Percentiles rank a stretch among this genome's conserved stretches.
Evolutionary conservation across 805 yeast species (phyloP).

Genomic region (Kodamaea restingae): DNA sequence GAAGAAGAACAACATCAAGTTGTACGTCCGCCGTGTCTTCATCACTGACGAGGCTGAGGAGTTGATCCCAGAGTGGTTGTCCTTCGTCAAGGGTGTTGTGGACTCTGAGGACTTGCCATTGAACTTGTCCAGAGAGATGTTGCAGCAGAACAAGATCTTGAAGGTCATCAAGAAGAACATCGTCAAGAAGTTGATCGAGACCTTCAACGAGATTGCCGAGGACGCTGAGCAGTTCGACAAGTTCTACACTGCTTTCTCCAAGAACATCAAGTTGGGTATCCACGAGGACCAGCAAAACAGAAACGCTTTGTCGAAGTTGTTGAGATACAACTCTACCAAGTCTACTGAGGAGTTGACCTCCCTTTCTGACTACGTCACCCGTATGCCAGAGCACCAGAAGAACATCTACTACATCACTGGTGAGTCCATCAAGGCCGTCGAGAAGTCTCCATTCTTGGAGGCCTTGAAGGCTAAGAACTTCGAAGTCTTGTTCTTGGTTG

Average conservation of each 20-base stretch:
- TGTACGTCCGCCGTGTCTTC: constrained; percentile 98
- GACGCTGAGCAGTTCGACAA: constrained; percentile 97
- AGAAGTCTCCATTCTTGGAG: constrained; percentile 98
- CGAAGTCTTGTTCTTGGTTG: constrained; percentile 96
- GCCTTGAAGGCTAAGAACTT: constrained; percentile 97
- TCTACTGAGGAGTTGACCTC: constrained; percentile 92
- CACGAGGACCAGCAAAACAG: constrained; percentile 99
- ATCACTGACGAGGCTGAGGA: constrained; percentile 99
- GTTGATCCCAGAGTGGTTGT: constrained; percentile 97
- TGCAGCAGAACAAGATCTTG: constrained; percentile 99
- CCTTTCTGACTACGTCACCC: constrained; percentile 92
- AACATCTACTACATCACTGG: constrained; percentile 99
- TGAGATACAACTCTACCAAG: constrained; percentile 96
- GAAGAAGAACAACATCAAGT: constrained; percentile 98
- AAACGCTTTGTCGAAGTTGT: constrained; percentile 87
- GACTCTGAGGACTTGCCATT: constrained; percentile 99
- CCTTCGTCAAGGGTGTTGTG: constrained; percentile 97
- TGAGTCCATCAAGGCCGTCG: constrained; percentile 95
- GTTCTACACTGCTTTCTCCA: constrained; percentile 96
- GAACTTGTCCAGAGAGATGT: constrained; percentile 99
- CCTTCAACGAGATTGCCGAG: constrained; percentile 99
- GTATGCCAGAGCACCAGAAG: constrained; percentile 99
- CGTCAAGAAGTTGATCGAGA: constrained; percentile 96
- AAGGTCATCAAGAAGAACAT: constrained; percentile 99
- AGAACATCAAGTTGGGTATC: constrained; percentile 97